Evolutionary conservation across 306 rosid genomes (phyloP).

Genomic region (Rosa persica): DNA sequence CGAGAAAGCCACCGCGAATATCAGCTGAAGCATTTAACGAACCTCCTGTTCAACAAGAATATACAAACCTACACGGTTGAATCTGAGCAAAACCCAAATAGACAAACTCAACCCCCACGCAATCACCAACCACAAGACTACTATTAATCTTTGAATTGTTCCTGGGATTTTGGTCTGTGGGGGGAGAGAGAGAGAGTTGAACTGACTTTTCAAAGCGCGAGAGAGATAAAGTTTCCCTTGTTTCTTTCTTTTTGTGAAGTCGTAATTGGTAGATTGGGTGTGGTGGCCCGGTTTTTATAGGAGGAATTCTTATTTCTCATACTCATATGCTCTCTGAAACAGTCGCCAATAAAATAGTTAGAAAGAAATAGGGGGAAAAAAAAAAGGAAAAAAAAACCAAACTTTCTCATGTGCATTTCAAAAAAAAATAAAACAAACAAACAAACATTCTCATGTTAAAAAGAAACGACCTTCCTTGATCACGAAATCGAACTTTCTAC

Average conservation of each 20-base stretch:
- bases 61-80: neutral
- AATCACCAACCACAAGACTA: neutral
- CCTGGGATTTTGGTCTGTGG: neutral
- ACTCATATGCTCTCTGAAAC: neutral
- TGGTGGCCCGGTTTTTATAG: neutral
- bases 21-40: constrained; percentile 60
- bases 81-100: neutral
- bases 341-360: neutral
- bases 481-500: no score
- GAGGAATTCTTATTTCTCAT: neutral
- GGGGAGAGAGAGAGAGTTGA: neutral
- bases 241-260: neutral
- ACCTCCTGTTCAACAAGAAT: neutral
- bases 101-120: neutral
- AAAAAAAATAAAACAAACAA: no score
- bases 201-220: neutral
- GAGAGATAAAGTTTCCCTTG: neutral
- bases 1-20: constrained; percentile 86
- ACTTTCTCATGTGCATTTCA: no score
- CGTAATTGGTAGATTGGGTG: neutral
- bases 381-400: no score
- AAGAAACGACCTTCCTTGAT: no score
- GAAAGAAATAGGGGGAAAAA: no score
- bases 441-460: no score
- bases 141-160: neutral